These are phyloP conservation scores for Magnaporthiopsis rhizophila DNA, from an alignment of 2,329 filamentous ascomycete genomes.

Conservation along the genomic window DNA sequence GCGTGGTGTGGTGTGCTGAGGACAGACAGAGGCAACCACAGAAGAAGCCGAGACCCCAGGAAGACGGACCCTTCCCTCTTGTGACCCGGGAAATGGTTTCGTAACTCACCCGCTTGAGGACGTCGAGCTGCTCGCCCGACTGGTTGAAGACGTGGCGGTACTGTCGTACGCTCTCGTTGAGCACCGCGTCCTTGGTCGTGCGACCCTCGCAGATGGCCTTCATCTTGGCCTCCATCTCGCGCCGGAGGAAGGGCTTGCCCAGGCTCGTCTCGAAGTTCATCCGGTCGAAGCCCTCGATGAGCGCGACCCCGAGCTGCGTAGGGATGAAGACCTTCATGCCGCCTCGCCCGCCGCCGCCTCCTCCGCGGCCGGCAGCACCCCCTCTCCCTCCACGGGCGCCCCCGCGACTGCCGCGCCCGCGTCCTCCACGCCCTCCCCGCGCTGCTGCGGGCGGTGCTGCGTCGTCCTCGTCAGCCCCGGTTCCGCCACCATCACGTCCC, in stretches of 20 bases:
- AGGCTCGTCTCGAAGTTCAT: constrained; percentile 90
- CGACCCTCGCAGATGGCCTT: constrained; percentile 89
- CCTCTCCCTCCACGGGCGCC: constrained; percentile 36
- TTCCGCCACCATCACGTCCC: constrained; percentile 2
- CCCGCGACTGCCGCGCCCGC: constrained; percentile 27
- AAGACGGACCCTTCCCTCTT: too few relatives aligned
- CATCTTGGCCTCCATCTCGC: constrained; percentile 98
- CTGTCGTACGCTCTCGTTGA: constrained; percentile 76
- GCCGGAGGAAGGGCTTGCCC: constrained; percentile 90
- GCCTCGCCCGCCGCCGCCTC: constrained; percentile 36
- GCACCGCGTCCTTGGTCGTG: constrained; percentile 63
- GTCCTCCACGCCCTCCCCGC: constrained; percentile 24
- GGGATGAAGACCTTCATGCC: constrained; percentile 82
- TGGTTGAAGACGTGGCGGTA: constrained; percentile 82
- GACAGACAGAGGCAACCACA: too few relatives aligned
- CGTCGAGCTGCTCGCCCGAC: constrained; percentile 66
- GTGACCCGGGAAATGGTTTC: background rate
- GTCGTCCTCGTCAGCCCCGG: background rate
- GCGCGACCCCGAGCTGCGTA: constrained; percentile 79
- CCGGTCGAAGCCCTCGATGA: constrained; percentile 90
- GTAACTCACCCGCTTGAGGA: constrained; percentile 51
- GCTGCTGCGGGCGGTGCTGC: constrained; percentile 13
- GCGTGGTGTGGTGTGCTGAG: background rate
- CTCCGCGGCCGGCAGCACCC: constrained; percentile 32
- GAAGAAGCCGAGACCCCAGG: too few relatives aligned